Conservation (phyloP, 257 asterid species). For the Phtheirospermum japonicum region DNA sequence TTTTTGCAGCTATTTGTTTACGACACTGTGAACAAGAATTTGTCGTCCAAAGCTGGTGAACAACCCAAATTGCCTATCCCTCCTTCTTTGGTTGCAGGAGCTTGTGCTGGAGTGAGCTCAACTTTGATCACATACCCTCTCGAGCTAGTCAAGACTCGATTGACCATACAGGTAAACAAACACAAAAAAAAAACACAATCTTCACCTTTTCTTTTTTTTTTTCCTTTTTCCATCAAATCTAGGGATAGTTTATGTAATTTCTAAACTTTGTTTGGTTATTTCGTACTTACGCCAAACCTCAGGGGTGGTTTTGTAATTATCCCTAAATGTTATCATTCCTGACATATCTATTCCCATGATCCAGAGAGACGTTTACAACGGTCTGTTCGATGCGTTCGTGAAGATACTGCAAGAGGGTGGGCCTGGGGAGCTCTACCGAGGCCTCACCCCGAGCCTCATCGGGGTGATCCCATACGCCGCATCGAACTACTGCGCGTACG, state of each 20-base stretch:
- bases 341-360: conserved; percentile 2
- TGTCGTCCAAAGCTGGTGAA: conserved; percentile 69
- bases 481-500: conserved; percentile 82
- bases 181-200: conserved; percentile 17
- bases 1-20: conserved; percentile 69
- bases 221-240: background rate
- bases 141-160: conserved; percentile 87
- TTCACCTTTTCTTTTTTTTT: background rate
- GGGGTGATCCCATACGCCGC: conserved; percentile 95
- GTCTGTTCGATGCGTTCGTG: conserved; percentile 74
- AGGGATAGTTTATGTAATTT: background rate
- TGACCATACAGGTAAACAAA: conserved; percentile 82
- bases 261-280: too few species aligned
- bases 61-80: conserved; percentile 64
- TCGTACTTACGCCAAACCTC: background rate
- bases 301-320: background rate
- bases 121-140: conserved; percentile 91
- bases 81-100: conserved; percentile 87
- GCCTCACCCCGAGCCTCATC: conserved; percentile 82
- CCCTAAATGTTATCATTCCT: background rate
- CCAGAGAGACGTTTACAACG: conserved; percentile 75
- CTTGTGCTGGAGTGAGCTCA: conserved; percentile 96
- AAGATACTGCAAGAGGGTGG: conserved; percentile 92
- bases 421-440: conserved; percentile 79
- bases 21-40: conserved; percentile 80